Percentiles rank a stretch among this genome's conserved stretches.
Evolutionary conservation across 2,329 filamentous ascomycete genomes (phyloP).

Genomic region (Aureobasidium vineae): DNA sequence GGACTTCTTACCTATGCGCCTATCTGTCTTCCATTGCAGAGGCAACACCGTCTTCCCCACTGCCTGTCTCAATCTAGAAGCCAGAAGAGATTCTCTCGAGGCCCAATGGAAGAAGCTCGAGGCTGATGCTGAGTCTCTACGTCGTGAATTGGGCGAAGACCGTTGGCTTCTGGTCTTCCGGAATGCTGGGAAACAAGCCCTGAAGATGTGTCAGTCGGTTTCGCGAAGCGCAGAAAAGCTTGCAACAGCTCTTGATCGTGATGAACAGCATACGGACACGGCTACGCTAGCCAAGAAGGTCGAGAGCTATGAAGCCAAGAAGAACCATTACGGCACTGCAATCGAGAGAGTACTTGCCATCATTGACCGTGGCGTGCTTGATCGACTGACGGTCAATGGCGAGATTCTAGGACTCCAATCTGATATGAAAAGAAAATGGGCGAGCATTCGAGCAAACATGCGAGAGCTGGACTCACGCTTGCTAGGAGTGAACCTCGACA

Average conservation of each 20-base stretch:
- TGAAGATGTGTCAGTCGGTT: conserved; percentile 96
- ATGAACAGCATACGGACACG: conserved; percentile 69
- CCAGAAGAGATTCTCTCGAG: conserved; percentile 71
- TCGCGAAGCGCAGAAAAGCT: conserved; percentile 82
- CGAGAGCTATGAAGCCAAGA: conserved; percentile 93
- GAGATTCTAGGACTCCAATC: conserved; percentile 84
- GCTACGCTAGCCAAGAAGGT: conserved; percentile 74
- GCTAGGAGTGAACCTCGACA: conserved; percentile 63
- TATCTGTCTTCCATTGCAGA: conserved; percentile 79
- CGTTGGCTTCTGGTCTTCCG: conserved; percentile 95
- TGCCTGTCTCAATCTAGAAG: conserved; percentile 83
- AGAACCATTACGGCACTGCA: conserved; percentile 87
- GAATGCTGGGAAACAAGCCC: conserved; percentile 83
- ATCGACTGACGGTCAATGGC: conserved; percentile 93
- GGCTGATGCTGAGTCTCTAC: conserved; percentile 81
- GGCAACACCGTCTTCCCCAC: conserved; percentile 80
- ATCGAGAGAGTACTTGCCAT: conserved; percentile 89
- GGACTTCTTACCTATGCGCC: conserved; percentile 92
- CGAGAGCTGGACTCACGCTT: conserved; percentile 70
- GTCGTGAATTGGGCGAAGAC: conserved; percentile 90
- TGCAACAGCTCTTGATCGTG: conserved; percentile 72
- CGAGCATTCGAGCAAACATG: conserved; percentile 72
- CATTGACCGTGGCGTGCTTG: conserved; percentile 92
- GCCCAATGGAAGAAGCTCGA: conserved; percentile 85
- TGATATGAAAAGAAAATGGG: conserved; percentile 82